Percentiles rank a stretch among this genome's conserved stretches.
Evolutionary conservation across 169 alveolate species (phyloP).

Genomic region (Eimeria mitis): DNA sequence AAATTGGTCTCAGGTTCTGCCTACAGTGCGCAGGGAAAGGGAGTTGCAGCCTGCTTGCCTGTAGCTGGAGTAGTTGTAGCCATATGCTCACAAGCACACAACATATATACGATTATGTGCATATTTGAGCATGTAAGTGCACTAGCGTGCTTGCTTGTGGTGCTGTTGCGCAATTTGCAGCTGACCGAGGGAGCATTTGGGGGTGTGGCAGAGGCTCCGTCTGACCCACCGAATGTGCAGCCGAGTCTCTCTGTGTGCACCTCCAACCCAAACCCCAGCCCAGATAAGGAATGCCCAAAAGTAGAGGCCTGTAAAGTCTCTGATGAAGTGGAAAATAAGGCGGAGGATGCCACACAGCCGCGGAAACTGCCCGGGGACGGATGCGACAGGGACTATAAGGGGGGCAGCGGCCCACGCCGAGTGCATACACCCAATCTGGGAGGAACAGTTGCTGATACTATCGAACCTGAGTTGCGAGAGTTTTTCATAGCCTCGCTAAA

Average conservation of each 20-base stretch:
- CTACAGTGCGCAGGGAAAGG: neutral
- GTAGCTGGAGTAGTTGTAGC: neutral
- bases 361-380: neutral
- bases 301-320: neutral
- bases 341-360: neutral
- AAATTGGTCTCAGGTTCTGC: neutral
- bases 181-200: neutral
- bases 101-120: neutral
- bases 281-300: neutral
- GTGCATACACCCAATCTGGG: neutral
- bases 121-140: neutral
- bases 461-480: conserved; percentile 13
- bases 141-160: neutral
- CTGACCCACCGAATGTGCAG: neutral
- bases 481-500: conserved; percentile 6
- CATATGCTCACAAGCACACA: neutral
- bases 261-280: neutral
- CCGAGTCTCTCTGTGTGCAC: neutral
- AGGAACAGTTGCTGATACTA: neutral
- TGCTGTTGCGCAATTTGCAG: neutral
- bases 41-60: neutral
- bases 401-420: neutral
- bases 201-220: neutral
- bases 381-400: neutral
- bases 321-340: neutral